These are phyloP conservation scores for Chaetomiaceae sp. DNA, from an alignment of 2,329 filamentous ascomycete species.

Conservation along the genomic window DNA sequence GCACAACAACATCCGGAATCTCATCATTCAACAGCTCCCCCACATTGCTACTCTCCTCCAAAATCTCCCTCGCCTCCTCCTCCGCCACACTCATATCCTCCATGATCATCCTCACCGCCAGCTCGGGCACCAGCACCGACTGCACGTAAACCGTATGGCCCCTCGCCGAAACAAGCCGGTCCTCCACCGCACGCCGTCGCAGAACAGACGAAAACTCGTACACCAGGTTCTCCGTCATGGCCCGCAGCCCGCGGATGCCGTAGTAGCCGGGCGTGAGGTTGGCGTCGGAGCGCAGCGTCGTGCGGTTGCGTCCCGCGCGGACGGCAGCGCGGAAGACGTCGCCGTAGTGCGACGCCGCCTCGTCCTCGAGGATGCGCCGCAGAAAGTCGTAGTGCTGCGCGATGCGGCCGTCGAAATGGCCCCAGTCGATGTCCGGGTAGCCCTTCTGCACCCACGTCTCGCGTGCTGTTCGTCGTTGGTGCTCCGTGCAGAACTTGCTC, in stretches of 20 bases:
- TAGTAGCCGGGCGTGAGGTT: constrained; percentile 74
- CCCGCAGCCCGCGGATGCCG: constrained; percentile 63
- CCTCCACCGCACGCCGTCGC: constrained; percentile 55
- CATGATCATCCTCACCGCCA: constrained; percentile 48
- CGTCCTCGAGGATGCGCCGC: constrained; percentile 53
- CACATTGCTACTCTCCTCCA: constrained; percentile 60
- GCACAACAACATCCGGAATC: constrained; percentile 46
- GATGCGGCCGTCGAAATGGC: constrained; percentile 52
- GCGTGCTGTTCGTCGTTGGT: constrained; percentile 51
- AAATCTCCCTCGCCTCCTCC: constrained; percentile 44
- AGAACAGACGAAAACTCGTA: constrained; percentile 52
- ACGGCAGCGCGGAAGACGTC: constrained; percentile 49
- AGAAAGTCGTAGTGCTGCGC: constrained; percentile 49
- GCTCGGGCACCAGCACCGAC: constrained; percentile 69
- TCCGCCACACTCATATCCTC: constrained; percentile 47
- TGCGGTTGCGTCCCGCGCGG: constrained; percentile 52
- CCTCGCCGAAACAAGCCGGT: constrained; percentile 59
- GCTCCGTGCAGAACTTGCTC: constrained; percentile 56
- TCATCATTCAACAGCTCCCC: constrained; percentile 65
- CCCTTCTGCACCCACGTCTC: constrained; percentile 43
- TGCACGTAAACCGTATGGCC: constrained; percentile 66
- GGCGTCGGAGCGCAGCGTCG: constrained; percentile 51
- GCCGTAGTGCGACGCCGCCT: constrained; percentile 52
- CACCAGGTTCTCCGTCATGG: constrained; percentile 67
- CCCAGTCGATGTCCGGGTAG: constrained; percentile 71